Percentiles rank a stretch among this genome's conserved stretches.
Conservation (phyloP, 352 stramenopile genomes). For the Phytophthora agathidicida region DNA sequence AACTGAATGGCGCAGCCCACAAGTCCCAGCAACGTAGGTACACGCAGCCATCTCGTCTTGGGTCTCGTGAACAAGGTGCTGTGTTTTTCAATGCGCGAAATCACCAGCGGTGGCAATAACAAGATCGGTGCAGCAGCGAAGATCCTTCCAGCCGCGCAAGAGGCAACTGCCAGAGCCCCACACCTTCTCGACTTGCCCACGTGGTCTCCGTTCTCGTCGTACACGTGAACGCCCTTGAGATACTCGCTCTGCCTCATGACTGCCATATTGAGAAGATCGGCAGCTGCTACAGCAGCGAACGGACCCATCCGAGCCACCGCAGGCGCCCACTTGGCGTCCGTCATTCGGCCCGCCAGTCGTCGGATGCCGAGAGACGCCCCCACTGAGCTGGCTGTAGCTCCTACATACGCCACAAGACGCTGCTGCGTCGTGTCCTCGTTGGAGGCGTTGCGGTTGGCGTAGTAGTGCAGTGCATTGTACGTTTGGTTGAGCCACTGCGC, state of each 20-base stretch:
- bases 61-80: slow-evolving; percentile 35
- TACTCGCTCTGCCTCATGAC: slow-evolving; percentile 90
- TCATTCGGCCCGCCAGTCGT: slow-evolving; percentile 53
- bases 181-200: slow-evolving; percentile 80
- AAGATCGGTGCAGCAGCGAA: slow-evolving; percentile 85
- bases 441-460: slow-evolving; percentile 87
- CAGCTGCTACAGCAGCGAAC: slow-evolving; percentile 82
- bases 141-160: slow-evolving; percentile 78
- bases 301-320: slow-evolving; percentile 70
- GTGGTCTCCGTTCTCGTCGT: slow-evolving; percentile 80
- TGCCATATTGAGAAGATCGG: slow-evolving; percentile 84
- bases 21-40: slow-evolving; percentile 71
- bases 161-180: slow-evolving; percentile 73
- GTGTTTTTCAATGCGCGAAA: slow-evolving; percentile 60
- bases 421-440: slow-evolving; percentile 83
- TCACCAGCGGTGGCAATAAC: slow-evolving; percentile 68
- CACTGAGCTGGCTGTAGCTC: slow-evolving; percentile 77
- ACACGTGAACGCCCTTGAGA: slow-evolving; percentile 78
- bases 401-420: slow-evolving; percentile 71
- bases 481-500: slow-evolving; percentile 90
- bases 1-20: slow-evolving; percentile 84
- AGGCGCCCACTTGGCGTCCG: slow-evolving; percentile 50
- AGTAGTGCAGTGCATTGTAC: slow-evolving; percentile 92
- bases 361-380: slow-evolving; percentile 76
- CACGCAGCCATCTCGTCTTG: slow-evolving; percentile 52